Evolutionary conservation across 202 grass and related monocot species (phyloP).

Genomic region (Eragrostis tef): DNA sequence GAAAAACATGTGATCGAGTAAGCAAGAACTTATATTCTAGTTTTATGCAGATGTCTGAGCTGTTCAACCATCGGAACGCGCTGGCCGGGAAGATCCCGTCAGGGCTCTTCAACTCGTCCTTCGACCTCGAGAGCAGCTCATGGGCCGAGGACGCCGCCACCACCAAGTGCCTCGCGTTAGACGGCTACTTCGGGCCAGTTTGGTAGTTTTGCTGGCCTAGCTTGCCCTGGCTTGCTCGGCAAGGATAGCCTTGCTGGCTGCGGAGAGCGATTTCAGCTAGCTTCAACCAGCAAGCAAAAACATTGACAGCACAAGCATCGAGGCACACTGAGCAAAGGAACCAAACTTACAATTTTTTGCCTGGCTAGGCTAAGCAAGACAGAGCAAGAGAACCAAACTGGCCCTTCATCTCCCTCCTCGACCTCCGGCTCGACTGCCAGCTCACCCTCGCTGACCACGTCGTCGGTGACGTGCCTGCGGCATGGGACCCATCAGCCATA

Average conservation of each 20-base stretch:
- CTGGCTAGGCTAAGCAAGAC: too few species aligned
- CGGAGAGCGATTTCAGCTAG: too few species aligned
- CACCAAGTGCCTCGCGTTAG: slow-evolving; percentile 78
- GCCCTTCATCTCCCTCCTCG: slow-evolving; percentile 92
- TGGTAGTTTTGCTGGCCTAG: too few species aligned
- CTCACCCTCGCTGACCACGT: slow-evolving; percentile 60
- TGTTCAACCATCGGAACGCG: slow-evolving; percentile 79
- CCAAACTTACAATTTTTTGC: too few species aligned
- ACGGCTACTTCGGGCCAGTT: too few species aligned
- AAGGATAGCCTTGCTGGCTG: too few species aligned
- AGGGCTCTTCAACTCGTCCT: slow-evolving; percentile 72
- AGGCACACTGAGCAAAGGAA: too few species aligned
- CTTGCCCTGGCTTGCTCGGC: too few species aligned
- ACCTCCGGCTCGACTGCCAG: slow-evolving; percentile 65
- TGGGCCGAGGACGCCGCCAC: slow-evolving; percentile 67
- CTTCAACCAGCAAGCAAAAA: too few species aligned
- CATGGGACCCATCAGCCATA: slow-evolving; percentile 71
- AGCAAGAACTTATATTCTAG: neutral
- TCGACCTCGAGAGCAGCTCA: slow-evolving; percentile 58
- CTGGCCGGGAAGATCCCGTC: slow-evolving; percentile 83
- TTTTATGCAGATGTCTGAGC: slow-evolving; percentile 76
- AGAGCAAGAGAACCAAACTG: too few species aligned
- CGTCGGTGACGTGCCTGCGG: slow-evolving; percentile 52
- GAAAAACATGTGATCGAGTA: neutral
- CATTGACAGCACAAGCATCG: too few species aligned